Conservation (phyloP, 495 filamentous ascomycete genomes). For the Penicillium argentinense region DNA sequence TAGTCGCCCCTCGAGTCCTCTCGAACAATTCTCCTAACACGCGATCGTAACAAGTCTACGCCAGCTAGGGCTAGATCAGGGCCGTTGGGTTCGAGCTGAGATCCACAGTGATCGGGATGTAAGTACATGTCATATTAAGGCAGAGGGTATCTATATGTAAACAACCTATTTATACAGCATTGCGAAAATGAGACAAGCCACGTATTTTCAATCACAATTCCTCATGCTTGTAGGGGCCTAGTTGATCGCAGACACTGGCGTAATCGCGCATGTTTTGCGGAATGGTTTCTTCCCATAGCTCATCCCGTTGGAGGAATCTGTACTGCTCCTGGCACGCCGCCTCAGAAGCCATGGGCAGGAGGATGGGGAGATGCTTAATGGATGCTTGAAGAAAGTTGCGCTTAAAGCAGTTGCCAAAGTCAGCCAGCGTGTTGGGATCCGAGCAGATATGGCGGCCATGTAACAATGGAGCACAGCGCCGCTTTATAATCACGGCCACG, state of each 20-base stretch:
- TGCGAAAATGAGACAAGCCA: neutral
- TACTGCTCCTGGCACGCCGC: conserved; percentile 37
- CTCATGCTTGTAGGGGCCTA: conserved; percentile 25
- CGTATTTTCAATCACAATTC: conserved; percentile 17
- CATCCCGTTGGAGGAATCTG: conserved; percentile 33
- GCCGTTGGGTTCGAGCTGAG: no score
- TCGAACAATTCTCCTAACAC: no score
- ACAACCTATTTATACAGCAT: neutral
- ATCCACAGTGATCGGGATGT: no score
- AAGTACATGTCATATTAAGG: neutral
- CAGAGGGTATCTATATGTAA: neutral
- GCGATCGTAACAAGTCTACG: no score
- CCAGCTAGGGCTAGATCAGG: no score
- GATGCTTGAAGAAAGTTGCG: conserved; percentile 37
- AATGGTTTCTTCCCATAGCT: conserved; percentile 42
- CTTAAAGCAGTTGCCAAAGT: conserved; percentile 47
- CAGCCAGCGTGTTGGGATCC: conserved; percentile 34
- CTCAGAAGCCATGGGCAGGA: conserved; percentile 44
- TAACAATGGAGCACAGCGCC: conserved; percentile 33
- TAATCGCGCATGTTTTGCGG: conserved; percentile 47
- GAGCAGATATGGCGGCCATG: conserved; percentile 41
- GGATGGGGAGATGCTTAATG: conserved; percentile 30
- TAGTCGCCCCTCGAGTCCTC: no score
- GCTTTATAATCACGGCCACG: conserved; percentile 40
- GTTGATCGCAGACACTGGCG: conserved; percentile 36